Evolutionary conservation across 805 yeast species (phyloP).

Genomic region (Scheffersomyces stipitis): DNA sequence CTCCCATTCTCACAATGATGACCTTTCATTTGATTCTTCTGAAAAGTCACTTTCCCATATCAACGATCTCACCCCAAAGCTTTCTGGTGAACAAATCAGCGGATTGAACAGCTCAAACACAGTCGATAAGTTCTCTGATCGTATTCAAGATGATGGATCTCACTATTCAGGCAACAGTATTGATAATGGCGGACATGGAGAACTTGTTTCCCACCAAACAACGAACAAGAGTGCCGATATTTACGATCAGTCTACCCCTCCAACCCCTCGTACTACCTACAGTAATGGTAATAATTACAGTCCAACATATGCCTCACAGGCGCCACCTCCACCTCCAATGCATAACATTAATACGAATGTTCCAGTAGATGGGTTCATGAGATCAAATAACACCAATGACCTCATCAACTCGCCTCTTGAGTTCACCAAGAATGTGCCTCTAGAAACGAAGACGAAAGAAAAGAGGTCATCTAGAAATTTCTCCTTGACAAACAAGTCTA

Average conservation of each 20-base stretch:
- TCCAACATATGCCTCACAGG: not conserved
- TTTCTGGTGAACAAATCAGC: not conserved
- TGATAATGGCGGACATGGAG: not conserved
- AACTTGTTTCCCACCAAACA: constrained; percentile 8
- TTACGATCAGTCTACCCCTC: constrained; percentile 12
- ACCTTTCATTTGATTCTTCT: no score
- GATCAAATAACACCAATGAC: not conserved
- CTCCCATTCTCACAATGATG: not conserved
- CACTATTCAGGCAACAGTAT: not conserved
- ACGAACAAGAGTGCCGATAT: constrained; percentile 14
- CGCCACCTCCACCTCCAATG: not conserved
- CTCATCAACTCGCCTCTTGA: constrained; percentile 1
- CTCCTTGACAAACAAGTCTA: constrained; percentile 27
- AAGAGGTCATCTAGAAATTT: constrained; percentile 22
- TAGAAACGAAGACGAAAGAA: constrained; percentile 9
- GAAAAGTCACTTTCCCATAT: no score
- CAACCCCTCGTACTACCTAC: constrained; percentile 13
- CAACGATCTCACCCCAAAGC: no score
- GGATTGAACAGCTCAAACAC: not conserved
- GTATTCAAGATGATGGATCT: not conserved
- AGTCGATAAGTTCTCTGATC: not conserved
- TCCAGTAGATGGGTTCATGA: not conserved
- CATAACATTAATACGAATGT: not conserved
- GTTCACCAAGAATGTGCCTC: constrained; percentile 1
- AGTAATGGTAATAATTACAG: not conserved